Evolutionary conservation across 805 yeast genomes (phyloP).

Genomic region (Candida insectorum): DNA sequence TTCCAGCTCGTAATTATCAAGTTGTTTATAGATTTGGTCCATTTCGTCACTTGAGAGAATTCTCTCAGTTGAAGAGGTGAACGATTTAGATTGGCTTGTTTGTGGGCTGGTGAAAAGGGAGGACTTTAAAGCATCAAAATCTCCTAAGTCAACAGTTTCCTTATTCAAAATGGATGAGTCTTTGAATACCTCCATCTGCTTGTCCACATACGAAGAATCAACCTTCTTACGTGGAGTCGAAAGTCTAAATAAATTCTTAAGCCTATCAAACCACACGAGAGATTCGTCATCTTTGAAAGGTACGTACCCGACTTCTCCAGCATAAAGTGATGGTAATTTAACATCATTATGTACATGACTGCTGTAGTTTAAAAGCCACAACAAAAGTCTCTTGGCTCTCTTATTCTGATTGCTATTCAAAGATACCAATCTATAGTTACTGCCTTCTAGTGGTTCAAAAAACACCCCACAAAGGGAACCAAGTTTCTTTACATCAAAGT

Average conservation of each 20-base stretch:
- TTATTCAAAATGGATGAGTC: not conserved
- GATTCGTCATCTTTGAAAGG: constrained; percentile 31
- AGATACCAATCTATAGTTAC: constrained; percentile 29
- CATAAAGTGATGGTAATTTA: constrained; percentile 13
- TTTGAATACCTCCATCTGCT: constrained; percentile 4
- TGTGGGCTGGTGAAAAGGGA: constrained; percentile 6
- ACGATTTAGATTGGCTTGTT: constrained; percentile 2
- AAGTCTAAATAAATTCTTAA: constrained; percentile 14
- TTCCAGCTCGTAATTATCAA: constrained; percentile 18
- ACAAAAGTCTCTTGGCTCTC: constrained; percentile 33
- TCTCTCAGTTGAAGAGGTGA: not conserved
- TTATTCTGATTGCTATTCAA: constrained; percentile 24
- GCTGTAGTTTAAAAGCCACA: constrained; percentile 38
- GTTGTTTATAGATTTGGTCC: constrained; percentile 19
- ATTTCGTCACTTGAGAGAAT: constrained; percentile 12
- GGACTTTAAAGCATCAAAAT: constrained; percentile 6
- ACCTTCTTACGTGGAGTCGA: not conserved
- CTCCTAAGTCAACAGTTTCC: constrained; percentile 1
- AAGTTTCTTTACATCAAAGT: constrained; percentile 22
- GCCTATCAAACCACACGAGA: constrained; percentile 29
- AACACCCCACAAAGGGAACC: constrained; percentile 33
- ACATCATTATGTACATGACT: constrained; percentile 19
- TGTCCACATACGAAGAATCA: constrained; percentile 1
- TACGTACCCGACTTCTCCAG: constrained; percentile 11
- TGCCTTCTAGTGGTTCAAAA: constrained; percentile 24